phyloP scores from a whole-genome alignment of 495 filamentous ascomycete species.

The Daldinia bambusicola region DNA sequence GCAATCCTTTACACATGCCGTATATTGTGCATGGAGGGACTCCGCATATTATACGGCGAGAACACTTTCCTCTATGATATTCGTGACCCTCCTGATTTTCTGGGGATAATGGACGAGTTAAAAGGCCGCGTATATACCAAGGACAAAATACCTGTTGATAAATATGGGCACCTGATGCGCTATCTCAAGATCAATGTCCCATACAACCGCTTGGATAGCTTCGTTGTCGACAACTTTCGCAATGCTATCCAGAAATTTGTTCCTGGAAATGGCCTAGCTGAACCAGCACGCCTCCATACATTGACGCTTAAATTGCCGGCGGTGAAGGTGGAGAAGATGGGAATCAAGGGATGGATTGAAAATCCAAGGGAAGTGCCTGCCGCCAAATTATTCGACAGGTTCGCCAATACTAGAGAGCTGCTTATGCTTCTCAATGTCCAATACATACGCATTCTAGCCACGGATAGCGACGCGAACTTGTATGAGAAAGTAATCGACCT shows the following conservation, averaged over 20 bases:
- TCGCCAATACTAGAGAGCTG: slow-evolving; percentile 16
- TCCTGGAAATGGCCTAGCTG: slow-evolving; percentile 23
- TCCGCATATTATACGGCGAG: slow-evolving; percentile 52
- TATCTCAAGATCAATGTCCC: slow-evolving; percentile 52
- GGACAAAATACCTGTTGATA: slow-evolving; percentile 45
- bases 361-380: neutral
- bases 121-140: neutral
- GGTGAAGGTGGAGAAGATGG: neutral
- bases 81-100: slow-evolving; percentile 45
- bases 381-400: slow-evolving; percentile 37
- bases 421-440: slow-evolving; percentile 40
- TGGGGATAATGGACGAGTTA: slow-evolving; percentile 2
- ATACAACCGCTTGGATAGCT: slow-evolving; percentile 36
- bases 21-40: slow-evolving; percentile 44
- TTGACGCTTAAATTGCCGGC: slow-evolving; percentile 47
- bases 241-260: slow-evolving; percentile 37
- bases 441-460: slow-evolving; percentile 41
- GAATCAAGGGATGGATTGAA: neutral
- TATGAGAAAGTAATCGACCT: slow-evolving; percentile 34
- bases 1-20: slow-evolving; percentile 49
- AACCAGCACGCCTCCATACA: slow-evolving; percentile 48
- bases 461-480: slow-evolving; percentile 30
- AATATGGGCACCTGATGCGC: slow-evolving; percentile 53
- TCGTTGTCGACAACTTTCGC: slow-evolving; percentile 18
- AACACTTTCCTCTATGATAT: slow-evolving; percentile 55